A percentile compares a stretch with the other conserved stretches of the same genome.
Evolutionary conservation across 2,329 filamentous ascomycete genomes (phyloP).

Genomic region (Trichoderma gracile): DNA sequence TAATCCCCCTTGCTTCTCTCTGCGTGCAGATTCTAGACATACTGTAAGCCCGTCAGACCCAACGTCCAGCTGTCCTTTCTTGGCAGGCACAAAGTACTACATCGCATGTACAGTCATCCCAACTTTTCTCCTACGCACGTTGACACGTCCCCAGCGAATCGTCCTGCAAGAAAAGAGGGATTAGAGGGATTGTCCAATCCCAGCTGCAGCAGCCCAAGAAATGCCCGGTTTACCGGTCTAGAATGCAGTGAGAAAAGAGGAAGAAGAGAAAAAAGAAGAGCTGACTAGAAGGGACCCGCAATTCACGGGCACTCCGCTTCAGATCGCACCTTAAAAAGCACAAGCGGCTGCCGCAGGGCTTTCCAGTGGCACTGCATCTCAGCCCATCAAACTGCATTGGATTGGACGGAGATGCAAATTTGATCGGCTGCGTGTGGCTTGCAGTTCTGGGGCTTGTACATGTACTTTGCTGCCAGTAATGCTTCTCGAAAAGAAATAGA

Average conservation of each 20-base stretch:
- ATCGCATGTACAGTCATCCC: no score
- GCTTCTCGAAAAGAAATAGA: no score
- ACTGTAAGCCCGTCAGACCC: no score
- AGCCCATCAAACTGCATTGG: no score
- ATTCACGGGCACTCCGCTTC: conserved; percentile 13
- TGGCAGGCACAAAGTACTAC: no score
- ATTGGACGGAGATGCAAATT: background rate
- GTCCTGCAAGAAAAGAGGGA: no score
- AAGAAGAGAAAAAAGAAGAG: conserved; percentile 6
- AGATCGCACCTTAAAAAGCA: conserved; percentile 16
- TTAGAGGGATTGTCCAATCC: conserved; percentile 12
- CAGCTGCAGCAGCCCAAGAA: conserved; percentile 2
- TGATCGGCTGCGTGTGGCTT: conserved; percentile 13
- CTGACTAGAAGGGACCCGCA: conserved; percentile 5
- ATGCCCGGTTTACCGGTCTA: background rate
- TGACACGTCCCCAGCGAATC: background rate
- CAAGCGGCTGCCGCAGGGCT: background rate
- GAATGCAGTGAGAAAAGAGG: background rate
- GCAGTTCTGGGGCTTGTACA: background rate
- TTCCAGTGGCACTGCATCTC: no score
- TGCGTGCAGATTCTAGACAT: no score
- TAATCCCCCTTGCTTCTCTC: background rate
- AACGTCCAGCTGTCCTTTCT: no score
- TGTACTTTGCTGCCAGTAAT: background rate
- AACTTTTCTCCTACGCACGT: no score